phyloP scores from a whole-genome alignment of 352 stramenopile species.

The Heterotrichella gracilis region DNA sequence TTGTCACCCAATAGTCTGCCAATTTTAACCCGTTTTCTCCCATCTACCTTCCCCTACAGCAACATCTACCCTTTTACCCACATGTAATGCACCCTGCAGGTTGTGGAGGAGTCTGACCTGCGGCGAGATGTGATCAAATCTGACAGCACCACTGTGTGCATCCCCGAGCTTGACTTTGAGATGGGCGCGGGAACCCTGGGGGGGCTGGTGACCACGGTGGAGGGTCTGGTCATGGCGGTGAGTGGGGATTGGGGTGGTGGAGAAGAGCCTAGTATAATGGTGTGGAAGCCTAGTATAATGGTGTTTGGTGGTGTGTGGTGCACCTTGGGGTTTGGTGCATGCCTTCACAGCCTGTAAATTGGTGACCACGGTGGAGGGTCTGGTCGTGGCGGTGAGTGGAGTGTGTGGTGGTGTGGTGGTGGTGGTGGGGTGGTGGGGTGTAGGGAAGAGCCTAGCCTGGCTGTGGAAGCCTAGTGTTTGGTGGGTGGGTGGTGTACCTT shows the following conservation, averaged over 20 bases:
- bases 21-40: too few species aligned
- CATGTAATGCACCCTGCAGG: too few species aligned
- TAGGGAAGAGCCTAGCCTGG: too few species aligned
- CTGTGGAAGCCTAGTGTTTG: too few species aligned
- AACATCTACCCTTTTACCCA: too few species aligned
- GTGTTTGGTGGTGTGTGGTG: not conserved
- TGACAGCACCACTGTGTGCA: slow-evolving; percentile 35
- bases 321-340: too few species aligned
- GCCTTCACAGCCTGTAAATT: too few species aligned
- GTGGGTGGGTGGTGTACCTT: too few species aligned
- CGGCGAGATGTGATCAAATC: slow-evolving; percentile 56
- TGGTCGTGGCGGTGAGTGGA: too few species aligned
- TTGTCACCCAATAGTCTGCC: too few species aligned
- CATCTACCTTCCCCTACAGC: too few species aligned
- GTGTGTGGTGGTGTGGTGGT: slow-evolving; percentile 12
- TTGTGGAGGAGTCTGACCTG: slow-evolving; percentile 39
- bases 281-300: slow-evolving; percentile 19
- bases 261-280: slow-evolving; percentile 27
- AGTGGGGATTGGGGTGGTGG: slow-evolving; percentile 32
- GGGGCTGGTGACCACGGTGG: slow-evolving; percentile 58
- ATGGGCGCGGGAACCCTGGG: slow-evolving; percentile 43
- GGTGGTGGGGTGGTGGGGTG: slow-evolving; percentile 16
- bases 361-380: too few species aligned
- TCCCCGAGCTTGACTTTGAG: slow-evolving; percentile 57
- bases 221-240: slow-evolving; percentile 49